A percentile compares a stretch with the other conserved stretches of the same genome.
Evolutionary conservation across 192 early-diverging fungal species (phyloP).

Genomic region (Diversispora eburnea): DNA sequence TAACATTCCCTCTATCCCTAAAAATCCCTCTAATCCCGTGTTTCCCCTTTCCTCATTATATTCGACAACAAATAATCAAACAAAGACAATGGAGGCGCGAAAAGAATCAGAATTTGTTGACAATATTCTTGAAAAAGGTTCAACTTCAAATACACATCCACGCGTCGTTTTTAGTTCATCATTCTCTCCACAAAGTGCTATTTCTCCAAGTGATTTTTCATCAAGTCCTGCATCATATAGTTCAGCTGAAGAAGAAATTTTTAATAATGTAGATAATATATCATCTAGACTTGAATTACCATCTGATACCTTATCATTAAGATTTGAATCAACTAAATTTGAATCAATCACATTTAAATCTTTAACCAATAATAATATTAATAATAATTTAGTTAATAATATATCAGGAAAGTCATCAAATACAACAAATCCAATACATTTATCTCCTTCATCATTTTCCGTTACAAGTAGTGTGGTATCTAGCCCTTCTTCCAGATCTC

Average conservation of each 20-base stretch:
- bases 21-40: neutral
- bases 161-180: slow-evolving; percentile 11
- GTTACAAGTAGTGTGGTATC: slow-evolving; percentile 1
- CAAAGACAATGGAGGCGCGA: neutral
- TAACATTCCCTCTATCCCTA: neutral
- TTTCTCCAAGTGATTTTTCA: slow-evolving; percentile 23
- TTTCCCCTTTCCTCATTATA: neutral
- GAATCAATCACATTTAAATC: too few relatives aligned
- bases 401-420: too few relatives aligned
- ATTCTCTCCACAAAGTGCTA: slow-evolving; percentile 5
- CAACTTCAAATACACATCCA: neutral
- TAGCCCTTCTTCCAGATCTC: slow-evolving; percentile 3
- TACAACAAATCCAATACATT: neutral
- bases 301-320: neutral
- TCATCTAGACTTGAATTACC: neutral
- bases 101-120: slow-evolving; percentile 1
- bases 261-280: neutral
- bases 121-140: neutral
- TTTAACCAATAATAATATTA: too few relatives aligned
- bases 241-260: slow-evolving; percentile 26
- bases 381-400: too few relatives aligned
- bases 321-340: too few relatives aligned
- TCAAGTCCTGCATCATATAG: slow-evolving; percentile 26
- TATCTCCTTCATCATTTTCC: neutral
- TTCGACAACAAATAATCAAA: neutral